A percentile compares a stretch with the other conserved stretches of the same genome.
These are phyloP conservation scores for Globisporangium solare DNA, from an alignment of 352 stramenopile genomes.

Conservation along the genomic window DNA sequence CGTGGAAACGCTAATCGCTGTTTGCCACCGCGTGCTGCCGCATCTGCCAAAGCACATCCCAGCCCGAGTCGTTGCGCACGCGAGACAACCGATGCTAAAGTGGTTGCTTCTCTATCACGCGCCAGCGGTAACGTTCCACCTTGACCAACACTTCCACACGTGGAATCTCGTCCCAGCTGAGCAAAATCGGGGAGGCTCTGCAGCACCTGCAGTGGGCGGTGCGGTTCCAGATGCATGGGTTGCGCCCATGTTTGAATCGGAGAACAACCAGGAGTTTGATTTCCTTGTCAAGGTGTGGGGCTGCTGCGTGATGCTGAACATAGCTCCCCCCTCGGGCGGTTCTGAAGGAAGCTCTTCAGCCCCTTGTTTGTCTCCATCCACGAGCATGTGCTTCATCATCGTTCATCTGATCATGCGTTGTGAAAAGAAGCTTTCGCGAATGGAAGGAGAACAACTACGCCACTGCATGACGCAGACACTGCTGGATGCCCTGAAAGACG, in stretches of 20 bases:
- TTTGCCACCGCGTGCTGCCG: slow-evolving; percentile 45
- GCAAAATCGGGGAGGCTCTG: slow-evolving; percentile 8
- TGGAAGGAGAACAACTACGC: slow-evolving; percentile 66
- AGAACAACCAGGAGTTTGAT: slow-evolving; percentile 41
- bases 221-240: slow-evolving; percentile 68
- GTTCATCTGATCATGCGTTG: slow-evolving; percentile 31
- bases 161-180: slow-evolving; percentile 40
- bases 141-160: slow-evolving; percentile 69
- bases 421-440: slow-evolving; percentile 63
- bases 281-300: slow-evolving; percentile 68
- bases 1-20: slow-evolving; percentile 39
- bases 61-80: slow-evolving; percentile 20
- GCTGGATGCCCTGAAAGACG: slow-evolving; percentile 38
- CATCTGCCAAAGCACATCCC: slow-evolving; percentile 37
- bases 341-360: too few relatives aligned
- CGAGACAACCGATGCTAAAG: slow-evolving; percentile 52
- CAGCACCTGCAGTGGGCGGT: slow-evolving; percentile 6
- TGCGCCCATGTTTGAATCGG: slow-evolving; percentile 68
- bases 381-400: slow-evolving; percentile 51
- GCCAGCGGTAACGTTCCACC: slow-evolving; percentile 57
- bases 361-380: slow-evolving; percentile 10
- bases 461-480: slow-evolving; percentile 66
- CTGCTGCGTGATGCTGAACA: slow-evolving; percentile 36
- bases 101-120: slow-evolving; percentile 73
- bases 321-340: too few relatives aligned